Evolutionary conservation across 2,329 filamentous ascomycete species (phyloP).

Genomic region (Botryotinia globosa): DNA sequence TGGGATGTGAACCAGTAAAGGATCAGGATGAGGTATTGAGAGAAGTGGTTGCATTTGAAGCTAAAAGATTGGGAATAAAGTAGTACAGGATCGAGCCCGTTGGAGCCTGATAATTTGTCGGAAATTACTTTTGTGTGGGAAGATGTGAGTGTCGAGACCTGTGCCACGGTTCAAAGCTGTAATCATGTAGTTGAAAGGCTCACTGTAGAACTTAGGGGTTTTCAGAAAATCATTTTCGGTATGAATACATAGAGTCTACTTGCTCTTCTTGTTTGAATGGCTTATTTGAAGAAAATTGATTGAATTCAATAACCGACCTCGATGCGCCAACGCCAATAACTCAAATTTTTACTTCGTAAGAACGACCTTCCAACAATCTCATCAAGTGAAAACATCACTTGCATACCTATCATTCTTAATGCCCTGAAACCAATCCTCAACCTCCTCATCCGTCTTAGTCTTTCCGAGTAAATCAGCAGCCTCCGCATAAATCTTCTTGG

Average conservation of each 20-base stretch:
- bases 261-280: neutral
- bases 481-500: slow-evolving; percentile 21
- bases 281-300: neutral
- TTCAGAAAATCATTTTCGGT: neutral
- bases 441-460: slow-evolving; percentile 21
- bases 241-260: neutral
- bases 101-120: neutral
- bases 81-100: too few species aligned
- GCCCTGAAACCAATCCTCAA: slow-evolving; percentile 21
- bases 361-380: neutral
- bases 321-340: neutral
- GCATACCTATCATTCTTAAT: slow-evolving; percentile 22
- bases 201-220: neutral
- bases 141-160: neutral
- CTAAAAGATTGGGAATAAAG: too few species aligned
- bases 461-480: slow-evolving; percentile 4
- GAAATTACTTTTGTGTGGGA: neutral
- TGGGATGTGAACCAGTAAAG: too few species aligned
- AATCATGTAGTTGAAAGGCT: neutral
- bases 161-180: neutral
- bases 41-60: too few species aligned
- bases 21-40: too few species aligned
- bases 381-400: slow-evolving; percentile 23
- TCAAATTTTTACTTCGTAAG: neutral
- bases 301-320: neutral